These are phyloP conservation scores for Nicotiana tabacum DNA, from an alignment of 257 asterid genomes.

Conservation along the genomic window DNA sequence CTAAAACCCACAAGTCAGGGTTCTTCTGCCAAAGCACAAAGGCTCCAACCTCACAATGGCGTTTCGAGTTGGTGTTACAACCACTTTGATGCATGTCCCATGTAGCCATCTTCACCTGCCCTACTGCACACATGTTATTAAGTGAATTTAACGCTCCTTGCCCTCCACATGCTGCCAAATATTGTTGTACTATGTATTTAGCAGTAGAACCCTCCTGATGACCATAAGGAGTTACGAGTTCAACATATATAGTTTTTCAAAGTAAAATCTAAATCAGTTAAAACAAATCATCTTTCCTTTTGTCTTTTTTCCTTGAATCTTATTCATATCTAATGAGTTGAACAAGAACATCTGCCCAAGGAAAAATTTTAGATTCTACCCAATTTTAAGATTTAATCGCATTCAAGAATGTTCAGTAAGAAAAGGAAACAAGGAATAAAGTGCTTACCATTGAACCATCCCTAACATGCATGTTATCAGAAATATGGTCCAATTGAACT, in stretches of 20 bases:
- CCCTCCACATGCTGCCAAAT: constrained; percentile 92
- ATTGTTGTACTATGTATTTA: constrained; percentile 91
- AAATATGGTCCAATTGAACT: constrained; percentile 39
- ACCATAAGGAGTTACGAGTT: not conserved
- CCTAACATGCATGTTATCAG: constrained; percentile 39
- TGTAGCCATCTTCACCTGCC: constrained; percentile 68
- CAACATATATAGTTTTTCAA: not conserved
- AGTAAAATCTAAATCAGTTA: not conserved
- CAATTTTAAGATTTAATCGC: not conserved
- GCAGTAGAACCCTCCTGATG: constrained; percentile 72
- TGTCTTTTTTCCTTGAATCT: not conserved
- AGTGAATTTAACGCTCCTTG: constrained; percentile 39
- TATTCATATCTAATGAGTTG: not conserved
- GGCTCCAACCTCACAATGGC: constrained; percentile 58
- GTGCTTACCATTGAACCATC: constrained; percentile 61
- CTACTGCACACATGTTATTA: constrained; percentile 83
- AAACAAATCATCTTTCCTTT: too few relatives aligned
- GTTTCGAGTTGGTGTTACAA: constrained; percentile 4
- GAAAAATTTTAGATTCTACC: not conserved
- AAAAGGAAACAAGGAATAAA: not conserved
- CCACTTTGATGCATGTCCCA: constrained; percentile 27
- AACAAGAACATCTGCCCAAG: not conserved
- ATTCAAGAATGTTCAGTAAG: not conserved
- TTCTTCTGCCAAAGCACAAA: constrained; percentile 89
- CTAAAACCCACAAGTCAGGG: constrained; percentile 83